These are phyloP conservation scores for Lojkania enalia DNA, from an alignment of 2,329 filamentous ascomycete species.

Conservation along the genomic window DNA sequence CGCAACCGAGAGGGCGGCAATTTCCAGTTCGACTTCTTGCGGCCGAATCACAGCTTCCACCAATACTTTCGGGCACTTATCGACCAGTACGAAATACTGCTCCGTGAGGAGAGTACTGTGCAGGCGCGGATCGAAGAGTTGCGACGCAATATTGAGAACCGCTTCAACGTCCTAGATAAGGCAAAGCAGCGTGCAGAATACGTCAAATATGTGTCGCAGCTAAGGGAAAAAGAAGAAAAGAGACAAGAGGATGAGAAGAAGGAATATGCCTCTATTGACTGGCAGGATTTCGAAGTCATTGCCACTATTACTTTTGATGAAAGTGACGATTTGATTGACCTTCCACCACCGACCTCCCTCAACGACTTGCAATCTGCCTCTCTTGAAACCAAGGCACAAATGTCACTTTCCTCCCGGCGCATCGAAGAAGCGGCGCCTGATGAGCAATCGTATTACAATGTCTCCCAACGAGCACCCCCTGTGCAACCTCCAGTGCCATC, in stretches of 20 bases:
- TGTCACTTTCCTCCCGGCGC: slow-evolving; percentile 80
- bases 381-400: slow-evolving; percentile 89
- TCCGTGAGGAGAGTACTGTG: slow-evolving; percentile 73
- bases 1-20: slow-evolving; percentile 88
- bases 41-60: slow-evolving; percentile 93
- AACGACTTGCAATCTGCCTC: slow-evolving; percentile 93
- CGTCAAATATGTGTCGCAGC: slow-evolving; percentile 78
- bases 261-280: slow-evolving; percentile 85
- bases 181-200: slow-evolving; percentile 88
- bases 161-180: slow-evolving; percentile 75
- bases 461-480: slow-evolving; percentile 32
- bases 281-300: slow-evolving; percentile 96
- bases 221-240: slow-evolving; percentile 88
- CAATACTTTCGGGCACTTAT: slow-evolving; percentile 92
- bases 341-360: slow-evolving; percentile 86
- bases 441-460: slow-evolving; percentile 56
- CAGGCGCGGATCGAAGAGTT: slow-evolving; percentile 73
- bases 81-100: slow-evolving; percentile 85
- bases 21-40: slow-evolving; percentile 93
- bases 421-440: slow-evolving; percentile 95
- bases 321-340: slow-evolving; percentile 79
- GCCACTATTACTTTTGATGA: slow-evolving; percentile 94
- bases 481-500: slow-evolving; percentile 32
- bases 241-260: slow-evolving; percentile 79
- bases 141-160: slow-evolving; percentile 74